Conservation (phyloP, 2,329 filamentous ascomycete species). For the Colletotrichum theobromicola region DNA sequence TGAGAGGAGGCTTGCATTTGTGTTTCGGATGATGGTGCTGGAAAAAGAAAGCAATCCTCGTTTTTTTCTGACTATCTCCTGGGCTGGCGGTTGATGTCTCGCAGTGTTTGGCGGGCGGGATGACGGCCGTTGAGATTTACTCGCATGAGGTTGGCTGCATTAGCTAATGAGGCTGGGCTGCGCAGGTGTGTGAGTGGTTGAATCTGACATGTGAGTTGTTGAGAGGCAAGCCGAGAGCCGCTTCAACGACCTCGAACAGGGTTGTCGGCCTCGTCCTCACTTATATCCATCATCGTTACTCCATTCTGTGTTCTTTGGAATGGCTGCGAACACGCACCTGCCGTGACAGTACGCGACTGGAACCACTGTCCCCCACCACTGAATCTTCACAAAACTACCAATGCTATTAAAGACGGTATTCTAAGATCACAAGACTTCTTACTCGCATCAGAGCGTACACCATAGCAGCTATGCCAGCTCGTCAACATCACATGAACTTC, state of each 20-base stretch:
- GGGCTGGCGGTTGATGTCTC: not conserved
- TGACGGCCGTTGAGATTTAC: not conserved
- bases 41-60: conserved; percentile 3
- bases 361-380: not conserved
- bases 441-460: not conserved
- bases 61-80: not conserved
- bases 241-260: not conserved
- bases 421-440: not conserved
- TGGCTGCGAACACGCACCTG: not conserved
- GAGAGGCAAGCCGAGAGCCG: not conserved
- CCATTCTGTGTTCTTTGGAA: not conserved
- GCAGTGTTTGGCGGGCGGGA: not conserved
- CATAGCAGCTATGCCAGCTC: not conserved
- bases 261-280: not conserved
- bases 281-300: not conserved
- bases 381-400: not conserved
- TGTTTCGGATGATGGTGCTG: not conserved
- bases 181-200: not conserved
- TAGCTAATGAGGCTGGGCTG: not conserved
- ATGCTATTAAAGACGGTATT: conserved; percentile 1
- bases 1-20: not conserved
- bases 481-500: conserved; percentile 7
- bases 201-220: not conserved
- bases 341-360: not conserved
- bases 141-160: not conserved